Conservation (phyloP, 805 yeast species). For the Candida andamanensis region DNA sequence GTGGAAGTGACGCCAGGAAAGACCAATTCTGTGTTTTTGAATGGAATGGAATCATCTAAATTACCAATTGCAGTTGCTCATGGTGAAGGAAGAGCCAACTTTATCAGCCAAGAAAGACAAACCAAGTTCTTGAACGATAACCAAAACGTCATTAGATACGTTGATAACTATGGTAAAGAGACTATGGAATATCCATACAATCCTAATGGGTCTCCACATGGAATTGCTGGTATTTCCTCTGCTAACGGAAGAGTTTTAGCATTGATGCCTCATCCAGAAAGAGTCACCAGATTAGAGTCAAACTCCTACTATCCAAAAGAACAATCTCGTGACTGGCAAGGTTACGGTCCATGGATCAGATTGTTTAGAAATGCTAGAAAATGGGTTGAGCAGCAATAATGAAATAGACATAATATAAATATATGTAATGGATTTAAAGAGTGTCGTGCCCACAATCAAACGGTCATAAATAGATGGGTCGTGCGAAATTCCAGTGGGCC, state of each 20-base stretch:
- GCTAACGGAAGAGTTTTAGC: conserved; percentile 95
- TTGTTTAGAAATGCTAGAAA: conserved; percentile 87
- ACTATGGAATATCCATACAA: conserved; percentile 87
- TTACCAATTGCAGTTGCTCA: conserved; percentile 98
- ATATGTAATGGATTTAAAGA: too few species aligned
- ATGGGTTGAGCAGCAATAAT: conserved; percentile 63
- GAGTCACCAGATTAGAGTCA: conserved; percentile 80
- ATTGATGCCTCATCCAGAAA: conserved; percentile 99
- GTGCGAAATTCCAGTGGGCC: neutral
- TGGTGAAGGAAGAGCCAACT: conserved; percentile 93
- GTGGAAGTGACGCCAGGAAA: conserved; percentile 61
- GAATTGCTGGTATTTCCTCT: conserved; percentile 86
- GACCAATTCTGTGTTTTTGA: conserved; percentile 64
- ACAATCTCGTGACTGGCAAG: conserved; percentile 62
- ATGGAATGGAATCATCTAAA: conserved; percentile 88
- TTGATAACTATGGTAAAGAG: conserved; percentile 83
- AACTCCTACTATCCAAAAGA: conserved; percentile 83
- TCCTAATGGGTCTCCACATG: conserved; percentile 93
- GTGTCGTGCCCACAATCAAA: too few species aligned
- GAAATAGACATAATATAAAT: conserved; percentile 2
- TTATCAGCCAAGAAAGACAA: conserved; percentile 43
- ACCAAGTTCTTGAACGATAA: conserved; percentile 43
- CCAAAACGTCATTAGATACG: conserved; percentile 68
- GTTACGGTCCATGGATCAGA: conserved; percentile 93
- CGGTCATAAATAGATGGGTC: too few species aligned